phyloP scores from a whole-genome alignment of 2,329 filamentous ascomycete genomes.

The Sarocladiaceae sp. region DNA sequence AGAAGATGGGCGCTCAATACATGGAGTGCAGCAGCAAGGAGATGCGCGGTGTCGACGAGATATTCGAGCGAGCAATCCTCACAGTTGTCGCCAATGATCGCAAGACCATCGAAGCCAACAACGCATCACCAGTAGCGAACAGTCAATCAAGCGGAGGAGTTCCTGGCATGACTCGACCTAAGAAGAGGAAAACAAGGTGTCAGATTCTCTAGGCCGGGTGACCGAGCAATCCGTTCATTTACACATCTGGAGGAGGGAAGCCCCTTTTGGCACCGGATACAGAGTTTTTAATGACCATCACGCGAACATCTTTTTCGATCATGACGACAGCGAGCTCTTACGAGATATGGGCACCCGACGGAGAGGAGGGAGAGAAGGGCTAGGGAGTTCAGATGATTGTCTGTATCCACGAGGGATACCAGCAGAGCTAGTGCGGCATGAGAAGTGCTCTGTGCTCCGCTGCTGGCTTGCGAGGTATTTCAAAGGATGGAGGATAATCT shows the following conservation, averaged over 20 bases:
- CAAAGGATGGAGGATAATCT: neutral
- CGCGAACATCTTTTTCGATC: slow-evolving; percentile 31
- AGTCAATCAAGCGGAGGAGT: slow-evolving; percentile 34
- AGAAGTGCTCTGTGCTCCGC: slow-evolving; percentile 7
- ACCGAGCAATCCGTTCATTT: slow-evolving; percentile 9
- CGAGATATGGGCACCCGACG: neutral
- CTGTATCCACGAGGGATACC: neutral
- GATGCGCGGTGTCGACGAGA: slow-evolving; percentile 92
- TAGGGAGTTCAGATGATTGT: neutral
- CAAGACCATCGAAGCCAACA: slow-evolving; percentile 53
- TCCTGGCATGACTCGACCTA: slow-evolving; percentile 45
- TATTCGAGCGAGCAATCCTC: slow-evolving; percentile 88
- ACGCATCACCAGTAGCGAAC: slow-evolving; percentile 23
- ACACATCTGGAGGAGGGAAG: neutral
- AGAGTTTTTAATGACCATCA: slow-evolving; percentile 34
- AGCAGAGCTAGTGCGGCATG: slow-evolving; percentile 6
- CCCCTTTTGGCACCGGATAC: slow-evolving; percentile 24
- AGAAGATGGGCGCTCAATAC: slow-evolving; percentile 92
- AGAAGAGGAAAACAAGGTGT: slow-evolving; percentile 83
- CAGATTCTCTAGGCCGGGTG: slow-evolving; percentile 60
- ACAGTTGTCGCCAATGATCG: slow-evolving; percentile 80
- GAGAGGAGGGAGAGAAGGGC: slow-evolving; percentile 3
- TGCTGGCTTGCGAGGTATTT: slow-evolving; percentile 6
- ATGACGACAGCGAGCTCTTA: slow-evolving; percentile 7
- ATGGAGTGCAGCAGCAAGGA: slow-evolving; percentile 99